These are phyloP conservation scores for Larix kaempferi DNA, from an alignment of 75 land plant species.

Conservation along the genomic window DNA sequence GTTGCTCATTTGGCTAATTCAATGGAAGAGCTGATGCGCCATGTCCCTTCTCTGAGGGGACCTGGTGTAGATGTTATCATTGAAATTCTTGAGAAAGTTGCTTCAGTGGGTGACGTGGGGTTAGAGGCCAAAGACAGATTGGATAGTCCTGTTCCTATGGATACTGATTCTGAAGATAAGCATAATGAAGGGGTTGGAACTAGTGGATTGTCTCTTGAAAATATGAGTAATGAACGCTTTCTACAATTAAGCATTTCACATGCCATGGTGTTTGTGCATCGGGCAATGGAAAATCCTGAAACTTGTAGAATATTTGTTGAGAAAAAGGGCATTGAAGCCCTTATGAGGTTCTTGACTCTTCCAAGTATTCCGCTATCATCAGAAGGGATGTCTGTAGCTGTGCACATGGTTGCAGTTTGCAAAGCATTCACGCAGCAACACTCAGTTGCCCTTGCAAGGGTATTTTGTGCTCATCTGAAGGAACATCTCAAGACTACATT, in stretches of 20 bases:
- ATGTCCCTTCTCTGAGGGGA: slow-evolving; percentile 60
- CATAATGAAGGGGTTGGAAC: slow-evolving; percentile 31
- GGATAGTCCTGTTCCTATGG: slow-evolving; percentile 68
- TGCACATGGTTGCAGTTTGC: slow-evolving; percentile 86
- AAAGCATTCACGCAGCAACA: slow-evolving; percentile 94
- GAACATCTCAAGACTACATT: slow-evolving; percentile 73
- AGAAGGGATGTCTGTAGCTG: slow-evolving; percentile 88
- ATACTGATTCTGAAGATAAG: slow-evolving; percentile 62
- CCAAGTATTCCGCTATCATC: slow-evolving; percentile 84
- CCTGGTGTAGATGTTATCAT: slow-evolving; percentile 76
- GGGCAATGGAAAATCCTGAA: slow-evolving; percentile 87
- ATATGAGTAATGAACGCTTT: slow-evolving; percentile 58
- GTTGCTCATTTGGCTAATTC: slow-evolving; percentile 70
- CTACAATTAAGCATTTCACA: slow-evolving; percentile 81
- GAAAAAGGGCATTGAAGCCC: slow-evolving; percentile 85
- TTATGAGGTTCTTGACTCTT: slow-evolving; percentile 74
- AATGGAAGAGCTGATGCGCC: slow-evolving; percentile 82
- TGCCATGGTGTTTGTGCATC: slow-evolving; percentile 87
- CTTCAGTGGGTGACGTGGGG: slow-evolving; percentile 36
- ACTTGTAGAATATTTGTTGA: slow-evolving; percentile 91
- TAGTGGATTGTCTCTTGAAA: slow-evolving; percentile 23
- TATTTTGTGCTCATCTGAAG: slow-evolving; percentile 73
- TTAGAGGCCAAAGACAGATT: slow-evolving; percentile 22
- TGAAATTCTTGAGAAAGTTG: slow-evolving; percentile 60
- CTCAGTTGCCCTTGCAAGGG: slow-evolving; percentile 69